phyloP scores from a whole-genome alignment of 2,329 filamentous ascomycete species.

The Phialophora verrucosa region DNA sequence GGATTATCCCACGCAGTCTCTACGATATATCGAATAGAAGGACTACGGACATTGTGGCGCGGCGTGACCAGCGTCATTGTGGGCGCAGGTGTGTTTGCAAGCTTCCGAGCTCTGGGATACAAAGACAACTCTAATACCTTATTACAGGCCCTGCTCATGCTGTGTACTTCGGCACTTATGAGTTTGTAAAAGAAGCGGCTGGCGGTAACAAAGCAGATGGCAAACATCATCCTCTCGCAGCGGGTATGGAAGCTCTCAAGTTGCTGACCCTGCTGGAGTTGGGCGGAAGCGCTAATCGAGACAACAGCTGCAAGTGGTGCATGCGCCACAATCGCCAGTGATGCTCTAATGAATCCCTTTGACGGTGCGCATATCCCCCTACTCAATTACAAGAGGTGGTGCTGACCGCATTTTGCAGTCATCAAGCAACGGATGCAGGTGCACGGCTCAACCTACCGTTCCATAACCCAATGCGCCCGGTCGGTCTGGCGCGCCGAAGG shows the following conservation, averaged over 20 bases:
- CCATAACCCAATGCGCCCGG: conserved; percentile 82
- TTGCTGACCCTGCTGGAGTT: background rate
- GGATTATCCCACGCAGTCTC: conserved; percentile 91
- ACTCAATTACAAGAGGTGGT: conserved; percentile 27
- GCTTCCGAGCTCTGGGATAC: conserved; percentile 17
- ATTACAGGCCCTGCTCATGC: conserved; percentile 86
- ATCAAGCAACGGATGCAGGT: conserved; percentile 99
- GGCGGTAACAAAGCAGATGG: conserved; percentile 83
- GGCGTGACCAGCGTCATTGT: conserved; percentile 96
- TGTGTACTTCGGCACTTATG: conserved; percentile 98
- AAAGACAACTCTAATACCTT: conserved; percentile 37
- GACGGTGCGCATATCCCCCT: conserved; percentile 69
- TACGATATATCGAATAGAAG: conserved; percentile 88
- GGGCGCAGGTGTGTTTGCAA: conserved; percentile 74
- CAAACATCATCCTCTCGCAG: conserved; percentile 89
- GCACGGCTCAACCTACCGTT: conserved; percentile 90
- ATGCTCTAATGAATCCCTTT: conserved; percentile 99
- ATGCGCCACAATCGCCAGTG: conserved; percentile 92
- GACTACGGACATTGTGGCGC: conserved; percentile 89
- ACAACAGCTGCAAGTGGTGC: conserved; percentile 83
- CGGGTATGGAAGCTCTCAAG: conserved; percentile 64
- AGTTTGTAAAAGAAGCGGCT: conserved; percentile 94
- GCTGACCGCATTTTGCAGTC: conserved; percentile 60
- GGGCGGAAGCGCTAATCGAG: conserved; percentile 45
- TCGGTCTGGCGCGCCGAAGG: conserved; percentile 89